Percentiles rank a stretch among this genome's conserved stretches.
Evolutionary conservation across 2,329 filamentous ascomycete genomes (phyloP).

Genomic region (Zalaria sp.): DNA sequence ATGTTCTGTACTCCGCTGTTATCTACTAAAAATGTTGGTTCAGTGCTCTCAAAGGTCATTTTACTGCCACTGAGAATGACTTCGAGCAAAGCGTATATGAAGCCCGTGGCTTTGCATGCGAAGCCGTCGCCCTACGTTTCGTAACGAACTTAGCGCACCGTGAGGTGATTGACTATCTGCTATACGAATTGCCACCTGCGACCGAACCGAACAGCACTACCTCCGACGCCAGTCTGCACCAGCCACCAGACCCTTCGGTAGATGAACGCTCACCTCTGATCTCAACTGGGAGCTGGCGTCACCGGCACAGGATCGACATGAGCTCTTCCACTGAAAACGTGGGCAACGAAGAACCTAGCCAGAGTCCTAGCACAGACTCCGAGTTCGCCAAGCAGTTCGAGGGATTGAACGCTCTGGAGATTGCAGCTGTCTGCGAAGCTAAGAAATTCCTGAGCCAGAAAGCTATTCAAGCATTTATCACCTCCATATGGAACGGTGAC

Average conservation of each 20-base stretch:
- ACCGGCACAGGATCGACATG: not conserved
- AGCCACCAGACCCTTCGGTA: not conserved
- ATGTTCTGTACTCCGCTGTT: not conserved
- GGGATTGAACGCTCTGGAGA: slow-evolving; percentile 73
- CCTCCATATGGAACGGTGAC: slow-evolving; percentile 73
- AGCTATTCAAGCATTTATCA: slow-evolving; percentile 69
- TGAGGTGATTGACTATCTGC: slow-evolving; percentile 60
- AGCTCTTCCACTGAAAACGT: not conserved
- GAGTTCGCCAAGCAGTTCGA: slow-evolving; percentile 60
- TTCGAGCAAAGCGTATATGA: slow-evolving; percentile 51
- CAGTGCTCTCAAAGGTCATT: slow-evolving; percentile 65
- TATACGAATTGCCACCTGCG: slow-evolving; percentile 52
- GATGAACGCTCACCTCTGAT: no score
- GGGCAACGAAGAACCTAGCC: no score
- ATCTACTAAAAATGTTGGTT: not conserved
- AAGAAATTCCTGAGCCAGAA: slow-evolving; percentile 75
- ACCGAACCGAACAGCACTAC: not conserved
- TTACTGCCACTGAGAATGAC: slow-evolving; percentile 44
- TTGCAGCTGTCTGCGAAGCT: slow-evolving; percentile 65
- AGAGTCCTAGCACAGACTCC: not conserved
- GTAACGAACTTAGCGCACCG: slow-evolving; percentile 55
- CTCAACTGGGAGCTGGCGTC: no score
- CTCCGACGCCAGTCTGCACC: not conserved
- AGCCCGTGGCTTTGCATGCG: slow-evolving; percentile 58
- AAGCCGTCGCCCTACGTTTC: slow-evolving; percentile 71